Evolutionary conservation across 768 basidiomycete species (phyloP), one percentile per base, ranked within the genome.

Genomic region (Leucosporidium scottii): DNA sequence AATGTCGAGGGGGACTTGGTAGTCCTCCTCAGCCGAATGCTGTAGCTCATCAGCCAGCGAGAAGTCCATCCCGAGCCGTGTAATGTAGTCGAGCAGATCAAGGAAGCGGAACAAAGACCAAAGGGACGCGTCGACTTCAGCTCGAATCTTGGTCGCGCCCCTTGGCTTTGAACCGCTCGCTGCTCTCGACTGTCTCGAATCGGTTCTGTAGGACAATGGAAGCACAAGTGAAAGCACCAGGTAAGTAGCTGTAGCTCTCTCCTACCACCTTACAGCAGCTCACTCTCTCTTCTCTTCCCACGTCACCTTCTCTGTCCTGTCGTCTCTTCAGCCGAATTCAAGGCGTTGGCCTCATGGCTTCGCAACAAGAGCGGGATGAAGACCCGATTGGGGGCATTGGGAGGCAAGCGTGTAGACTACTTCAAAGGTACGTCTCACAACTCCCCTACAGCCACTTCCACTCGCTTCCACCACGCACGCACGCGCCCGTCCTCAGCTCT

Each of bases 361-460:
- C 86, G 96, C 55, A 87, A 89, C 72, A 87, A 86, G 75, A 83
- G 90, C 20, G 91, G 91, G 3, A 85, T 97, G 74, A 97, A 96
- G 81, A 84, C 87, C 62, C 84, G 91, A 71, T 87, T 88, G 15
- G 96, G 96, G 27, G 88, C 93, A 13, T 80, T 97, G 75, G 91
- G 91, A 74, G 94, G 94, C 28, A 96, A 94, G 79, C 87, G 94
- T 47, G 80, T 93, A 61, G 94, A 98, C 79, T 99, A 98, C 80
- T 99, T 98, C 83, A 99, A 93, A 82, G 96, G 94, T 93, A 61
- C 73, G 83, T 30, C 25, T 31, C 18, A 18, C n/a, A n/a, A n/a
- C 25, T 25, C 50, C 58, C 64, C 36, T 36, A n/a, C 23, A 56
- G 21, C 49, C 28, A 15, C 17, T 27, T 49, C n/a, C 21, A 54